Evolutionary conservation across 495 filamentous ascomycete genomes (phyloP).

Genomic region (Ramalina intermedia): DNA sequence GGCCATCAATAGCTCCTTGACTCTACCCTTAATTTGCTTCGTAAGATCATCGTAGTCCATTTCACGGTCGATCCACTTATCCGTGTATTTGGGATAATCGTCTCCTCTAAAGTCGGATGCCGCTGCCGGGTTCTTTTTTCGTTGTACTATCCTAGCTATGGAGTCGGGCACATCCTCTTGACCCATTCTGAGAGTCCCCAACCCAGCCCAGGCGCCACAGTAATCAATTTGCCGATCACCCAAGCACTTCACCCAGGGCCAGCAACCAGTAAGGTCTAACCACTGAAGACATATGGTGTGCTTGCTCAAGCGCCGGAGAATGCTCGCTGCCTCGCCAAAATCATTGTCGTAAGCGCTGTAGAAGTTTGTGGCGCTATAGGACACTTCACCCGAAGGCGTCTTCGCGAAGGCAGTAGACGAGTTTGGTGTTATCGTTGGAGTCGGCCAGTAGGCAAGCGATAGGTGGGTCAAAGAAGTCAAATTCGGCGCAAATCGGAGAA

Average conservation of each 20-base stretch:
- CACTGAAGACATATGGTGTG: conserved; percentile 58
- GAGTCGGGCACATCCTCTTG: conserved; percentile 2
- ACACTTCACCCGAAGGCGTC: conserved; percentile 32
- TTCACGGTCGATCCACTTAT: too few relatives aligned
- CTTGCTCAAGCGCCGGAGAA: conserved; percentile 54
- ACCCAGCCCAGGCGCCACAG: conserved; percentile 7
- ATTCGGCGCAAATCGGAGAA: conserved; percentile 46
- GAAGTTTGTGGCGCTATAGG: conserved; percentile 46
- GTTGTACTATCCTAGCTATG: too few relatives aligned
- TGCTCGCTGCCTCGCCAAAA: conserved; percentile 51
- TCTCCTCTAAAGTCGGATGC: too few relatives aligned
- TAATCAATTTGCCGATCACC: conserved; percentile 20
- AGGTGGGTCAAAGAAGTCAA: conserved; percentile 59
- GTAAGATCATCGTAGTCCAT: too few relatives aligned
- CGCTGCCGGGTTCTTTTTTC: too few relatives aligned
- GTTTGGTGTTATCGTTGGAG: conserved; percentile 52
- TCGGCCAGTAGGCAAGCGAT: conserved; percentile 69
- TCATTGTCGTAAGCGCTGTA: conserved; percentile 55
- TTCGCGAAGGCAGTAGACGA: conserved; percentile 35
- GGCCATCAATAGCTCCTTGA: too few relatives aligned
- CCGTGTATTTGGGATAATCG: too few relatives aligned
- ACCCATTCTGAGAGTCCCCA: conserved; percentile 8
- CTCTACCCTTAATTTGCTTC: too few relatives aligned
- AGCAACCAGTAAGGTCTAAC: conserved; percentile 70
- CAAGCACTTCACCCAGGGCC: conserved; percentile 54